Evolutionary conservation across 768 basidiomycete species (phyloP), one percentile per base, ranked within the genome.

Genomic region (Candolleomyces eurysporus): DNA sequence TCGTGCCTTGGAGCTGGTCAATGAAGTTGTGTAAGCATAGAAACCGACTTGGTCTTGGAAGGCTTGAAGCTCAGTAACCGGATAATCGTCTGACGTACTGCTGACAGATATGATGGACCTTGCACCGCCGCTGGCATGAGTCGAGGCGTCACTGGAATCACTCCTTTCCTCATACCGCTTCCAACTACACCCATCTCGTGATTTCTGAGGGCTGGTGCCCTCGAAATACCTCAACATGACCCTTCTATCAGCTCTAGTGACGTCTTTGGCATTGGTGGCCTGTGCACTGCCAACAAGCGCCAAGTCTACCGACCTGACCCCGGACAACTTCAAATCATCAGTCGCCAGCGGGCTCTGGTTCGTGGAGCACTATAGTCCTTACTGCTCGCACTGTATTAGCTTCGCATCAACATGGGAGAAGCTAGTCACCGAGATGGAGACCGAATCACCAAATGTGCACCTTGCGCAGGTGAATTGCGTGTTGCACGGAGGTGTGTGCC

Each of bases 281-380:
- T 40, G 52, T 13, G 59, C 57, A 11, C 46, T 53, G 14, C 51
- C 55, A 22, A 48, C 50, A 31, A n/a, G 32, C 21, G 53, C 17
- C 31, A 57, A 58, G 51, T 49, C 56, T 39, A 70, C 65, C 48
- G 70, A 76, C 61, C 81, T 92, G 50, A 86, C 82, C 0, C 83
- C 87, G 3, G 81, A 84, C 50, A 83, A 80, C 63, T 92, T 93
- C 71, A 69, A 81, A 10, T 59, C 75, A 14, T 78, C 83, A 0
- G 79, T 84, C 19, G 66, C 80, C 0, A 66, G 79, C 0, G 91
- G 90, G n/a, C 75, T 86, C 4, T 91, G 88, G 89, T 86, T 96
- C 61, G 78, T 96, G 53, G 94, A 96, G 67, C 89, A 91, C 72
- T 97, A 85, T 71, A 94, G 92, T 0, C 95, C 95, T 0, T 89